Base-by-base conservation (phyloP, 345 rosid species). In the Turritis glabra region DNA sequence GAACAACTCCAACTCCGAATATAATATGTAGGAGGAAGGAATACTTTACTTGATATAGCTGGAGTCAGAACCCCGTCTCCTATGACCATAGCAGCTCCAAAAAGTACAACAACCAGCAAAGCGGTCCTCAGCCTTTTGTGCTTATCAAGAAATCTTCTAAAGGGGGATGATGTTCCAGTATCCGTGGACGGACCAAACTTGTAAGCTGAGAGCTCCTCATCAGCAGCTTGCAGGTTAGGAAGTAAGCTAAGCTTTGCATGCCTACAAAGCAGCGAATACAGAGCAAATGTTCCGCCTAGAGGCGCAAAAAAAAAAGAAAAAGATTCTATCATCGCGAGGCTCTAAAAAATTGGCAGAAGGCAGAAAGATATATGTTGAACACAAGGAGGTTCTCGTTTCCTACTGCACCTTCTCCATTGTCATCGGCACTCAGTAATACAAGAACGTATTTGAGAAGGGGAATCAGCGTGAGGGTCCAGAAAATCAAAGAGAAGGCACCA, bases 211-310 rank as follows among this genome's bases (percentile, higher is more conserved):
- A 93, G 96, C 84, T 93, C 98, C 80, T 90, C 98, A 55, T 93
- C 97, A 77, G 97, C 98, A 43, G 96, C 92, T 84, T 93, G 98
- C 79, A 90, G 97, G 84, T 93, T 93, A 32, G 92, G 93, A 80
- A 93, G 98, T 66, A 93, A 82, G 80, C 88, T 90, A 67, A 93
- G 85, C 80, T 87, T 93, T 1, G 87, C 93, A 81, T 90, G 96
- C 80, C 98, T 83, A 77, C 97, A 93, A 57, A 90, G 93, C 79
- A 90, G 80, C 0, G 96, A 89, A 79, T 93, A 93, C 61, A 93
- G 93, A 82, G 97, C 97, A 83, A 93, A 90, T 22, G 85, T 81
- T 77, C 98, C 98, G 25, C 97, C 96, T 93, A 88, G 73, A 61
- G 64, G 53, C 13, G 30, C 48, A 52, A 18, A 30, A 46, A 43